These are phyloP conservation scores for Parastagonospora avenae DNA, from an alignment of 2,329 filamentous ascomycete genomes.

Conservation along the genomic window DNA sequence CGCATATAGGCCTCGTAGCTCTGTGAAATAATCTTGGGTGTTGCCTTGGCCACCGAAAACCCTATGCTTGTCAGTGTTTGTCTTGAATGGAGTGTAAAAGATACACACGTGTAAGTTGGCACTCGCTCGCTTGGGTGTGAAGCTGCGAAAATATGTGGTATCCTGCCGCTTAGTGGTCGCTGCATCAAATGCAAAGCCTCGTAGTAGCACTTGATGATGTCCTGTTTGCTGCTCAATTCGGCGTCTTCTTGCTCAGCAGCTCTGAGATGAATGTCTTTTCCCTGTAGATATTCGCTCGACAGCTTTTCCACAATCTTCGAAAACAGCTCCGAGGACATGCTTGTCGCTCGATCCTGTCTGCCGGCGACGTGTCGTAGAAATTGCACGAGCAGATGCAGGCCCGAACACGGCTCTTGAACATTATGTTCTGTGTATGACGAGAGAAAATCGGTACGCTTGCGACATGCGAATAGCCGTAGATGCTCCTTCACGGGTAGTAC, in stretches of 20 bases:
- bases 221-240: conserved; percentile 11
- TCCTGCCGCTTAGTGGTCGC: conserved; percentile 1
- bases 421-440: conserved; percentile 7
- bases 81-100: neutral
- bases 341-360: conserved; percentile 10
- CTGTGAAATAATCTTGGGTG: conserved; percentile 30
- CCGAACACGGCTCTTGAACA: conserved; percentile 14
- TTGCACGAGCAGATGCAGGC: conserved; percentile 12
- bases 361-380: conserved; percentile 14
- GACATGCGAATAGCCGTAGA: conserved; percentile 11
- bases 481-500: conserved; percentile 3
- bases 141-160: conserved; percentile 15
- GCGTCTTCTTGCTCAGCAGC: conserved; percentile 8
- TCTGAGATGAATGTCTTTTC: conserved; percentile 15
- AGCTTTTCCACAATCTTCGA: conserved; percentile 14
- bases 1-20: conserved; percentile 24
- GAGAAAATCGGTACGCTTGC: conserved; percentile 16
- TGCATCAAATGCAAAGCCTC: conserved; percentile 14
- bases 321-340: conserved; percentile 16
- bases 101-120: neutral
- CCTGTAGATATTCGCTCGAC: conserved; percentile 7
- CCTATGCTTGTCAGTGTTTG: conserved; percentile 8
- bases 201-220: conserved; percentile 18
- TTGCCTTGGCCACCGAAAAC: conserved; percentile 40
- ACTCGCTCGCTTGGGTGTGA: conserved; percentile 7